These are phyloP conservation scores for Xerocomus minutiporus DNA, from an alignment of 1,284 basidiomycete species.

Conservation along the genomic window DNA sequence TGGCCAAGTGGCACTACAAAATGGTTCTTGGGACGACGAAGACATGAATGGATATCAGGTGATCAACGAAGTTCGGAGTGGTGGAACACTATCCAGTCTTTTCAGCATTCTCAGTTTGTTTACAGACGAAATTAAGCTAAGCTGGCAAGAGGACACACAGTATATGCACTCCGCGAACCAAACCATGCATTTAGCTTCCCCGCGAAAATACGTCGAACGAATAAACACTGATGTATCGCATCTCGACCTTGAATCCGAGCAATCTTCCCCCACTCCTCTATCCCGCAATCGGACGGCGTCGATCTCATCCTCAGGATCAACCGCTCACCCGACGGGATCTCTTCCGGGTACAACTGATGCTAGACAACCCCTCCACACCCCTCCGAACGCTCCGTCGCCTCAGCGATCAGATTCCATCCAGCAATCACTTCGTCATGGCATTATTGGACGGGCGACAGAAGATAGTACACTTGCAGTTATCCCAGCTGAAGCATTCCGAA, in stretches of 20 bases:
- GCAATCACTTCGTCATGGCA: slow-evolving; percentile 49
- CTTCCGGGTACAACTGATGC: slow-evolving; percentile 31
- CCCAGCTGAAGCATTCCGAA: slow-evolving; percentile 92
- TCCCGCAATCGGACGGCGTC: slow-evolving; percentile 44
- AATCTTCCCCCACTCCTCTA: slow-evolving; percentile 23
- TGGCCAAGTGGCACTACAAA: slow-evolving; percentile 44
- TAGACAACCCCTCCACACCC: slow-evolving; percentile 3
- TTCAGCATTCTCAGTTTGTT: slow-evolving; percentile 96
- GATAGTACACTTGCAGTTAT: slow-evolving; percentile 98
- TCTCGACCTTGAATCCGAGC: slow-evolving; percentile 44
- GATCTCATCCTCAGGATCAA: slow-evolving; percentile 61
- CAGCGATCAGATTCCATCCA: slow-evolving; percentile 24
- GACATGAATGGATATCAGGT: slow-evolving; percentile 91
- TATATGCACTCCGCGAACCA: slow-evolving; percentile 15
- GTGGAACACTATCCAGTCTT: slow-evolving; percentile 90
- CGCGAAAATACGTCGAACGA: slow-evolving; percentile 31
- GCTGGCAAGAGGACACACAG: slow-evolving; percentile 70
- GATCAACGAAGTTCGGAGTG: slow-evolving; percentile 91
- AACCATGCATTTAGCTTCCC: slow-evolving; percentile 18
- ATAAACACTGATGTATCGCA: slow-evolving; percentile 63
- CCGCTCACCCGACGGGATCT: slow-evolving; percentile 46
- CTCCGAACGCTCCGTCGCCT: slow-evolving; percentile 19
- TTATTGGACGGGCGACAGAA: slow-evolving; percentile 85
- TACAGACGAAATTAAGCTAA: slow-evolving; percentile 94
- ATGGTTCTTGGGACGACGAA: slow-evolving; percentile 71